Evolutionary conservation across 208 protist species (phyloP).

Genomic region (Leishmania major): DNA sequence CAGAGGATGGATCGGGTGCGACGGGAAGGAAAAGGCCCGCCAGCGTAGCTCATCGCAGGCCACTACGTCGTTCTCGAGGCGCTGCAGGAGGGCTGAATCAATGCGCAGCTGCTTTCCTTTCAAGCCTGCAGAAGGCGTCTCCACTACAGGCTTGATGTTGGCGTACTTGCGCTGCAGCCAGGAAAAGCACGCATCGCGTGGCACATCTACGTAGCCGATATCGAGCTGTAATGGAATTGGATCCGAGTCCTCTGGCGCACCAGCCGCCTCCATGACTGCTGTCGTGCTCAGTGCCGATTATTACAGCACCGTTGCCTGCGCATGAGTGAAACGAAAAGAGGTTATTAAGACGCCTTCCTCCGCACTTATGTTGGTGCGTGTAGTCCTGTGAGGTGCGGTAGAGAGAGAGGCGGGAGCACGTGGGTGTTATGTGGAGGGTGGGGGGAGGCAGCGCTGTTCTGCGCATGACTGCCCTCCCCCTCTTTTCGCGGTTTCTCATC

Average conservation of each 20-base stretch:
- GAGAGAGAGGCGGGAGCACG: neutral
- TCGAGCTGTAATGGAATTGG: slow-evolving; percentile 19
- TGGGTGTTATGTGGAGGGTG: neutral
- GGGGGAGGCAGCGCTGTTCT: neutral
- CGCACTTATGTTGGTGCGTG: neutral
- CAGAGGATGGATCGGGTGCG: slow-evolving; percentile 36
- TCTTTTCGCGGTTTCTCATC: neutral
- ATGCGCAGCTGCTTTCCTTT: slow-evolving; percentile 15
- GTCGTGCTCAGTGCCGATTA: neutral
- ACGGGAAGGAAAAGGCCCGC: slow-evolving; percentile 49
- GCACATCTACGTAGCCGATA: slow-evolving; percentile 23
- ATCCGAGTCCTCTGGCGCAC: neutral
- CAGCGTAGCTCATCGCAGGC: slow-evolving; percentile 55
- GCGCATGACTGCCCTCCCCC: neutral
- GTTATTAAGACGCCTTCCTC: neutral
- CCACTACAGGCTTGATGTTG: slow-evolving; percentile 3
- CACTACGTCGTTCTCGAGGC: slow-evolving; percentile 46
- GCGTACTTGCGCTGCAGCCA: slow-evolving; percentile 47
- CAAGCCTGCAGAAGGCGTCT: neutral
- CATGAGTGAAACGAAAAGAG: neutral
- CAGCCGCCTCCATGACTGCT: slow-evolving; percentile 1
- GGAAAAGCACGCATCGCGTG: slow-evolving; percentile 45
- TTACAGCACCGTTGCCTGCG: neutral
- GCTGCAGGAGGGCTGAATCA: slow-evolving; percentile 10
- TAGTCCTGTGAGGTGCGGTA: neutral